phyloP scores from a whole-genome alignment of 495 filamentous ascomycete genomes.

The Podospora didyma region DNA sequence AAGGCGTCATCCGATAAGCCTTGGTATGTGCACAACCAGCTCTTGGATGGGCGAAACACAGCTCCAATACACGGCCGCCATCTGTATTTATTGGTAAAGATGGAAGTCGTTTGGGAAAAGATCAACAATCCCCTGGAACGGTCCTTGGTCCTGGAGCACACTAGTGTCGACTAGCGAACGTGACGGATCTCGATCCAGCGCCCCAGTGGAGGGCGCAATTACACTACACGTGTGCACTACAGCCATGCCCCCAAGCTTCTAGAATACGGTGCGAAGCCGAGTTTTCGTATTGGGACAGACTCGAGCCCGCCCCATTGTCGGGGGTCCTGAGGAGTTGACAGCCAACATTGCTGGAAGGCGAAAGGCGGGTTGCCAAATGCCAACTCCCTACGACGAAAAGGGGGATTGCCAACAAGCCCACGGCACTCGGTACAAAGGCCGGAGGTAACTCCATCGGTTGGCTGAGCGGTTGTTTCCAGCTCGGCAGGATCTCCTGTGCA shows the following conservation, averaged over 20 bases:
- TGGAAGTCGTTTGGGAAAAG: conserved; percentile 9
- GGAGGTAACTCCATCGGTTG: not conserved
- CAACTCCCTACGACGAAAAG: too few species aligned
- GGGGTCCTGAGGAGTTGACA: too few species aligned
- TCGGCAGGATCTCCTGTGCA: not conserved
- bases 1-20: not conserved
- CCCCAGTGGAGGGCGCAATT: conserved; percentile 10
- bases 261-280: conserved; percentile 16
- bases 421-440: too few species aligned
- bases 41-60: too few species aligned
- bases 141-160: not conserved
- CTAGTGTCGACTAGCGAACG: conserved; percentile 1
- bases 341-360: too few species aligned
- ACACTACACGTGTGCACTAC: not conserved
- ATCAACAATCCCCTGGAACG: conserved; percentile 9
- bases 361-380: too few species aligned
- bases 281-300: not conserved
- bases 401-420: too few species aligned
- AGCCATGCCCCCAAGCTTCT: conserved; percentile 14
- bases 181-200: conserved; percentile 22
- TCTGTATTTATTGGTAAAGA: not conserved
- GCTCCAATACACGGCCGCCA: too few species aligned
- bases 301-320: not conserved
- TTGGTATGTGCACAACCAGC: not conserved
- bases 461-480: too few species aligned